These are phyloP conservation scores for Pyrus hybrid DNA, from an alignment of 331 rosid species.

Conservation along the genomic window DNA sequence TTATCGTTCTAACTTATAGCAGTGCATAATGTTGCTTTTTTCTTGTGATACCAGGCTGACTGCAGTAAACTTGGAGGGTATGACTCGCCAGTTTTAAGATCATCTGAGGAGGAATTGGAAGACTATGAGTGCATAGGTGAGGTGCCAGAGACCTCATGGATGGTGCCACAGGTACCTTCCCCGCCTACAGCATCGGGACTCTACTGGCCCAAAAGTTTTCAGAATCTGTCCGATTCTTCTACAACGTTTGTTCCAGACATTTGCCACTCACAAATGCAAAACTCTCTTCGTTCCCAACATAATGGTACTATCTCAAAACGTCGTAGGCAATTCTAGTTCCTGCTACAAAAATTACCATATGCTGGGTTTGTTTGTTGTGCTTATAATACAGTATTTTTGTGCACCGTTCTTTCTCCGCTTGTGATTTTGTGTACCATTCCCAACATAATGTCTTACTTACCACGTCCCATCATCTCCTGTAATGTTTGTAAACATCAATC, in stretches of 20 bases:
- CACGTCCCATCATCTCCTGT: not conserved
- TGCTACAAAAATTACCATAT: not conserved
- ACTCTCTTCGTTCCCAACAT: conserved; percentile 9
- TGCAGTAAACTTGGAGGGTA: conserved; percentile 63
- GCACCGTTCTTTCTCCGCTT: not conserved
- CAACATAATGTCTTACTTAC: not conserved
- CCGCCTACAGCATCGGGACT: conserved; percentile 90
- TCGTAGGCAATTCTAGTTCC: conserved; percentile 32
- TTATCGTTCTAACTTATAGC: not conserved
- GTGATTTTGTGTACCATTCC: not conserved
- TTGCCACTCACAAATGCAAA: conserved; percentile 28
- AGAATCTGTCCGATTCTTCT: conserved; percentile 21
- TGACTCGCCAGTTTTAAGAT: conserved; percentile 47
- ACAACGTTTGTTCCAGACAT: conserved; percentile 61
- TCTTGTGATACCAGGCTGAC: conserved; percentile 52
- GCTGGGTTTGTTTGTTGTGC: not conserved
- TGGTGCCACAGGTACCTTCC: conserved; percentile 78
- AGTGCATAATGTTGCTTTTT: conserved; percentile 14
- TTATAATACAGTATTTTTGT: not conserved
- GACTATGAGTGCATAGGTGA: conserved; percentile 39
- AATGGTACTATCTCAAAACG: conserved; percentile 25
- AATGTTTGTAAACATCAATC: not conserved
- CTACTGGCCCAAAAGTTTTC: conserved; percentile 60
- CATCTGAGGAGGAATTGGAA: conserved; percentile 48
- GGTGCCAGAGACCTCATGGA: conserved; percentile 64